These are phyloP conservation scores for Melampsora americana DNA, from an alignment of 1,284 basidiomycete genomes.

Conservation along the genomic window DNA sequence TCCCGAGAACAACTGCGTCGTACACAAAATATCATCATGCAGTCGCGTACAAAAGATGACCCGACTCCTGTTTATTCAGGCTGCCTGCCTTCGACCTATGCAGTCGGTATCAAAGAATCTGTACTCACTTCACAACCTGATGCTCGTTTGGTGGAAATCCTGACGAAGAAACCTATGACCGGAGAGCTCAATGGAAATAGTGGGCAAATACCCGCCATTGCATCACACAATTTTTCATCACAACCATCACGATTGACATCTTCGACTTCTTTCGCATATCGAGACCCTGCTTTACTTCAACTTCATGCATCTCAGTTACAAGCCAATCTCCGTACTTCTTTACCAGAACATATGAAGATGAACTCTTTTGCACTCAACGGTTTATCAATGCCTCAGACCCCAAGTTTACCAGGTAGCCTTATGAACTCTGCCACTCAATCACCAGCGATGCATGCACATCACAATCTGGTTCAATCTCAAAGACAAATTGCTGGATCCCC, in stretches of 20 bases:
- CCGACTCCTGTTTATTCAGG: neutral
- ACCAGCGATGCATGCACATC: neutral
- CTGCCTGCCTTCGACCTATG: neutral
- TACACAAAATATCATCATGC: constrained; percentile 1
- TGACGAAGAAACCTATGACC: neutral
- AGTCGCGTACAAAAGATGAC: neutral
- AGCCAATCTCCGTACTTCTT: neutral
- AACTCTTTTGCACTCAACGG: neutral
- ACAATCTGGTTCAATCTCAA: neutral
- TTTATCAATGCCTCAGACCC: neutral
- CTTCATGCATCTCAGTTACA: neutral
- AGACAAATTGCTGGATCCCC: neutral
- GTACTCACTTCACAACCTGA: neutral
- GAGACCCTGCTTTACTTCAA: neutral
- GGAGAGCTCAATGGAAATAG: neutral
- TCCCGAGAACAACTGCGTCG: neutral
- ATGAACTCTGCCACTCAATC: neutral
- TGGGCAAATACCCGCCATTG: neutral
- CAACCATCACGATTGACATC: neutral
- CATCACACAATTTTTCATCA: neutral
- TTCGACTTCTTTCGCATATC: neutral
- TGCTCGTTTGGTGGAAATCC: neutral
- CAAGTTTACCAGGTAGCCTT: neutral
- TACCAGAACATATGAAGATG: neutral
- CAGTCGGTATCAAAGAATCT: neutral